Conservation (phyloP, 768 basidiomycete species). For the Calocera cornea region DNA sequence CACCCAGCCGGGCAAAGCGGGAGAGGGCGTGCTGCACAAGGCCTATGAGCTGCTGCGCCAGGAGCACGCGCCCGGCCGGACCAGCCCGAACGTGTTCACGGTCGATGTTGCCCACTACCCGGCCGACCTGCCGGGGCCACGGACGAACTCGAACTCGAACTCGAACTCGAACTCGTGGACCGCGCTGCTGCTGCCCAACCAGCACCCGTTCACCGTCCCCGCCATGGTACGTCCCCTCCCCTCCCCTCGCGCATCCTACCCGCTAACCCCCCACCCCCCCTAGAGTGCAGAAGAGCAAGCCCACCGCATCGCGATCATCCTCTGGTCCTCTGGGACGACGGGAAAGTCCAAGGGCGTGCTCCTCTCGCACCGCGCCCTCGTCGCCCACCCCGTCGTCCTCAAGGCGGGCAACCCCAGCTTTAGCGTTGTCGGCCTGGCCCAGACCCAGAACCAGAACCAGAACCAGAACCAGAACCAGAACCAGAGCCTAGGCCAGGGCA, state of each 20-base stretch:
- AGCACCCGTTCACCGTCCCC: constrained; percentile 9
- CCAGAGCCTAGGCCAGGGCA: too few relatives aligned
- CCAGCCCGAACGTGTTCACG: neutral
- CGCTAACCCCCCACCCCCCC: constrained; percentile 2
- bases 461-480: too few relatives aligned
- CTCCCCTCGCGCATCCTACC: neutral
- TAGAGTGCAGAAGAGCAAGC: constrained; percentile 11
- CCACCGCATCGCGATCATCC: constrained; percentile 18
- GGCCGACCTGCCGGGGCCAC: neutral
- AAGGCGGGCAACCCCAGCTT: constrained; percentile 12
- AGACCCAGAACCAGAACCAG: too few relatives aligned
- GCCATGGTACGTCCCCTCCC: constrained; percentile 3
- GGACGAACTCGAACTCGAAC: too few relatives aligned
- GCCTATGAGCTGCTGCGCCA: neutral
- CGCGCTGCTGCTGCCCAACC: constrained; percentile 9
- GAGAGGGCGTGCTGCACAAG: neutral
- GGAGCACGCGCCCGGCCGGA: constrained; percentile 8
- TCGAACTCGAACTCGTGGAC: too few relatives aligned
- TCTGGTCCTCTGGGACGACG: constrained; percentile 21
- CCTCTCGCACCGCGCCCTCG: constrained; percentile 17
- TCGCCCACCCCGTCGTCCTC: constrained; percentile 12
- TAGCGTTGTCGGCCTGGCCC: too few relatives aligned
- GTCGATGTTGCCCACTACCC: neutral
- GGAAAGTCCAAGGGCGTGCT: constrained; percentile 22
- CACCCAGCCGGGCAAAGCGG: constrained; percentile 10